Evolutionary conservation across 192 early-diverging fungal species (phyloP), one percentile per base, ranked within the genome.

Genomic region (Oehlia diaphana): DNA sequence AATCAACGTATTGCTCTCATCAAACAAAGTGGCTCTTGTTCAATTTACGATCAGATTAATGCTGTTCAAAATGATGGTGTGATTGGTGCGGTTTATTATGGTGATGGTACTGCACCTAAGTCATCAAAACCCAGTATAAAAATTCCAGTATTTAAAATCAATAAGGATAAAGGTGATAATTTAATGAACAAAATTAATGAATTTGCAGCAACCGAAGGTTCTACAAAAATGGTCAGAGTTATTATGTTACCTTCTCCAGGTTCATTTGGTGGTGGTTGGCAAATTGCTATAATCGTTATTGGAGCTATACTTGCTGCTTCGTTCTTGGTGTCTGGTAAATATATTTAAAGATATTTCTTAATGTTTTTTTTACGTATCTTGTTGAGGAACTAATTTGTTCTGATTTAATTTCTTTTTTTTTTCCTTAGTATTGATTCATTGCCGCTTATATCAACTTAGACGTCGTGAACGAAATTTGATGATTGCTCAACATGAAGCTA

Each of bases 371-470:
- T 14, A 72, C 23, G 28, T 50, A 58, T 19, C 28, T 26, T 47
- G n/a, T 47, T 16, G 19, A 39, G 8, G 6, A 39, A 75, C 23
- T 9, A 75, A 21, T 42, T 33, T 4, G n/a, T 62, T 21, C 37
- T 39, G 4, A 31, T 42, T 9, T 21, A 39, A 21, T 69, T 39
- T 33, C 28, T 67, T 70, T 70, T n/a, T 69, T 13, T 19, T 35
- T 39, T 26, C 23, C 23, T 63, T 68, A 78, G 76, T 78, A 14
- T 49, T 61, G 44, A 78, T 78, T 53, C 76, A 78, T 63, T 78
- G 44, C 16, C 76, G 76, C 47, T 50, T 78, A 49, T 78, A 78
- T 39, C 76, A 78, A 78, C 76, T 78, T 26, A 42, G 76, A 50
- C 76, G 47, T 21, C 65, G 65, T 33, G 76, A 78, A 68, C 63